These are phyloP conservation scores for Trichoderma breve DNA, from an alignment of 2,329 filamentous ascomycete genomes.

Conservation along the genomic window DNA sequence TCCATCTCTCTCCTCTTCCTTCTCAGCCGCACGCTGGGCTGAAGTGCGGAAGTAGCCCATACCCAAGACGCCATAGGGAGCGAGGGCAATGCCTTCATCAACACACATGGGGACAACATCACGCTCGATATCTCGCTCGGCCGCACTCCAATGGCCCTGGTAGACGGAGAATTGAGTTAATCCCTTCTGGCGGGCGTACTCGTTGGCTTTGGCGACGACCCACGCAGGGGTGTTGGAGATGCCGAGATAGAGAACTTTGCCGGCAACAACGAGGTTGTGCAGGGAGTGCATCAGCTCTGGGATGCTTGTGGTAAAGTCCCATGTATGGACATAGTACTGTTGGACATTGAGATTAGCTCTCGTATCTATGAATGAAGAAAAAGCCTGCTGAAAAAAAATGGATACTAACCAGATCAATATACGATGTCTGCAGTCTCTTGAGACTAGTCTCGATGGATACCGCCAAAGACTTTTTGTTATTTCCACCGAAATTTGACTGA, in stretches of 20 bases:
- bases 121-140: slow-evolving; percentile 30
- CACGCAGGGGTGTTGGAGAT: slow-evolving; percentile 33
- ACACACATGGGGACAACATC: slow-evolving; percentile 36
- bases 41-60: slow-evolving; percentile 32
- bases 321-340: slow-evolving; percentile 21
- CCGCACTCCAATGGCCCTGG: slow-evolving; percentile 32
- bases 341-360: neutral
- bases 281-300: slow-evolving; percentile 30
- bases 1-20: neutral
- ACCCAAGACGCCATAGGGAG: slow-evolving; percentile 41
- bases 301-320: slow-evolving; percentile 29
- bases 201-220: slow-evolving; percentile 32
- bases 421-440: slow-evolving; percentile 39
- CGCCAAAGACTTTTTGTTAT: slow-evolving; percentile 37
- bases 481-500: slow-evolving; percentile 39
- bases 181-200: slow-evolving; percentile 28
- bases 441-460: slow-evolving; percentile 41
- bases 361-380: too few species aligned
- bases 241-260: slow-evolving; percentile 34
- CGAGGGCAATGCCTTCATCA: slow-evolving; percentile 45
- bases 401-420: slow-evolving; percentile 29
- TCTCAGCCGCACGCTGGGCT: slow-evolving; percentile 3
- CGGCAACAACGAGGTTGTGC: slow-evolving; percentile 26
- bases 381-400: too few species aligned
- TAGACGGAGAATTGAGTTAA: slow-evolving; percentile 31